Conservation (phyloP, 2,329 filamentous ascomycete species). For the Amesomyces nigricolor region DNA sequence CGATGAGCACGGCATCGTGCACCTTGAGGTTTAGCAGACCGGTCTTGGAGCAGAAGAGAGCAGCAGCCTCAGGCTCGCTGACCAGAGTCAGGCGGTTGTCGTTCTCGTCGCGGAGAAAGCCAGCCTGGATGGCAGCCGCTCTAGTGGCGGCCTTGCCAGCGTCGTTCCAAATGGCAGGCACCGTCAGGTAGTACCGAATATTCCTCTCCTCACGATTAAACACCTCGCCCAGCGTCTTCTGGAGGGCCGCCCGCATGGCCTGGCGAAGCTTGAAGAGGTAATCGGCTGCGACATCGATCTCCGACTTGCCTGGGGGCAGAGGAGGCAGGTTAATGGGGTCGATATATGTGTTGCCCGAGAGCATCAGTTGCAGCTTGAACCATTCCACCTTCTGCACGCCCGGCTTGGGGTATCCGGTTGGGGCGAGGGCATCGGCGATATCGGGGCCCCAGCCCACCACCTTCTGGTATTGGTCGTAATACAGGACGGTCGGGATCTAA, state of each 20-base stretch:
- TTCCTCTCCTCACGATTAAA: constrained; percentile 98
- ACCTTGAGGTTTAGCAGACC: constrained; percentile 93
- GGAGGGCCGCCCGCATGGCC: constrained; percentile 90
- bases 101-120: constrained; percentile 94
- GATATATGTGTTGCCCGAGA: constrained; percentile 97
- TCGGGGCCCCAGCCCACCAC: constrained; percentile 99
- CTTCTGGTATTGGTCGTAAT: constrained; percentile 99
- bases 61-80: constrained; percentile 93
- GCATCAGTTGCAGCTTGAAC: constrained; percentile 99
- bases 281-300: constrained; percentile 98
- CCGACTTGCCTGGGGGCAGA: constrained; percentile 93
- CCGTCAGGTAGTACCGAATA: constrained; percentile 94
- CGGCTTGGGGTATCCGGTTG: constrained; percentile 94
- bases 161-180: constrained; percentile 99
- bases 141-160: constrained; percentile 95
- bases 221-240: constrained; percentile 94
- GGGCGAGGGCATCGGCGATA: constrained; percentile 92
- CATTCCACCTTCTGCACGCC: constrained; percentile 99
- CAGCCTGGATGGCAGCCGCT: constrained; percentile 92
- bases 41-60: constrained; percentile 96
- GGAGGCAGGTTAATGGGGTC: constrained; percentile 98
- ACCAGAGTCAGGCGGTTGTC: constrained; percentile 93
- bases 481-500: constrained; percentile 96
- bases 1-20: constrained; percentile 96
- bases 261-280: constrained; percentile 97